These are phyloP conservation scores for Fusarium nodosum DNA, from an alignment of 2,329 filamentous ascomycete genomes.

Conservation along the genomic window DNA sequence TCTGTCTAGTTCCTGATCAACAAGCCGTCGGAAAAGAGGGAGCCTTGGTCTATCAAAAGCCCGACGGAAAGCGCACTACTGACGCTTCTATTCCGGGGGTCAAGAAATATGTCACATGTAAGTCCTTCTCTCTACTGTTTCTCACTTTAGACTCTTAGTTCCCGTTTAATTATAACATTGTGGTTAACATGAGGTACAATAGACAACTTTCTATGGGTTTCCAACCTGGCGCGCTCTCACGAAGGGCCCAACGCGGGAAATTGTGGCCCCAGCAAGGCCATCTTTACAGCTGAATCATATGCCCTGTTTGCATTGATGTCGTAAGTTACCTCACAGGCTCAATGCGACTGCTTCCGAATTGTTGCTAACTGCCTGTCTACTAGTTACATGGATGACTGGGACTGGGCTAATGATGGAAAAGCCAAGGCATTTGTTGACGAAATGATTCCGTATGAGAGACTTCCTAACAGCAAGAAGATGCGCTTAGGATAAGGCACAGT, in stretches of 20 bases:
- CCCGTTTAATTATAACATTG: fast-evolving
- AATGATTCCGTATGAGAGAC: constrained; percentile 8
- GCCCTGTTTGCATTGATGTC: constrained; percentile 4
- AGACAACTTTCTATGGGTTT: constrained; percentile 11
- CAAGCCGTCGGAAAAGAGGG: constrained; percentile 9
- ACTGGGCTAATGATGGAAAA: constrained; percentile 11
- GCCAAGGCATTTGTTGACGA: background rate
- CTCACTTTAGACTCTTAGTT: fast-evolving
- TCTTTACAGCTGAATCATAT: constrained; percentile 4
- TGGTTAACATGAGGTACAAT: background rate
- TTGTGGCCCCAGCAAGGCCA: constrained; percentile 1
- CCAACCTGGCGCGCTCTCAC: constrained; percentile 9
- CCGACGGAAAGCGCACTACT: background rate
- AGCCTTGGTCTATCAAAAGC: background rate
- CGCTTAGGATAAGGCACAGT: background rate
- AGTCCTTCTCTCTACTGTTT: background rate
- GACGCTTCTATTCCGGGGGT: background rate
- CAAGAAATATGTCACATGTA: background rate
- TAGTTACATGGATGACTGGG: constrained; percentile 15
- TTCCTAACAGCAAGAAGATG: constrained; percentile 6
- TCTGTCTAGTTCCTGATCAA: constrained; percentile 2
- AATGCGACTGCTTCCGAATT: background rate
- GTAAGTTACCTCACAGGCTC: background rate
- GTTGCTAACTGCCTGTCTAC: background rate
- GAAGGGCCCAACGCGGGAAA: background rate